Conservation (phyloP, 225 moss, liverwort and hornwort genomes). For the Marchantia polymorpha region DNA sequence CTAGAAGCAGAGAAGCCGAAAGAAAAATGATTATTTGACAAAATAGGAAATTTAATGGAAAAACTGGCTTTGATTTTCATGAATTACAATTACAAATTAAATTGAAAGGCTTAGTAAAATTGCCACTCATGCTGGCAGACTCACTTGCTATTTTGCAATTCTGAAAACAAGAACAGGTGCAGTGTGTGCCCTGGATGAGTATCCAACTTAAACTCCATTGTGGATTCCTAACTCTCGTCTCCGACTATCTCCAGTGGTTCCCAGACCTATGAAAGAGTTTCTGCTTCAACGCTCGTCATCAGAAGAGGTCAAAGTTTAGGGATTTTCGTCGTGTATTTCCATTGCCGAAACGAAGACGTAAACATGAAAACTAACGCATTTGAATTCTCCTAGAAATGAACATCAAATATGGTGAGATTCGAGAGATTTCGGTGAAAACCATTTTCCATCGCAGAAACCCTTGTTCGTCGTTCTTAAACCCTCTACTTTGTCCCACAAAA, state of each 20-base stretch:
- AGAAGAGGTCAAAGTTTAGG: no score
- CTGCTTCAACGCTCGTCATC: no score
- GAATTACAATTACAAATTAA: not conserved
- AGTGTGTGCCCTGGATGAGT: constrained; percentile 70
- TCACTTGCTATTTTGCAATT: constrained; percentile 79
- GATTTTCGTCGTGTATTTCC: no score
- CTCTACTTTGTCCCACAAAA: no score
- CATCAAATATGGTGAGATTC: no score
- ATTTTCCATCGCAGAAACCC: no score
- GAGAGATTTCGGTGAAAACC: no score
- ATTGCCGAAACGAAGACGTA: no score
- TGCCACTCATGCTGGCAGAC: not conserved
- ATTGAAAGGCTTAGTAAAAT: not conserved
- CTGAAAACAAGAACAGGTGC: constrained; percentile 66
- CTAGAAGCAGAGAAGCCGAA: not conserved
- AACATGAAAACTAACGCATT: no score
- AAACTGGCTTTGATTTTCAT: not conserved
- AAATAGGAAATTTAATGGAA: not conserved
- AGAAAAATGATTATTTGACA: not conserved
- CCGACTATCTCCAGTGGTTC: not conserved
- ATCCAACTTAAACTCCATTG: constrained; percentile 60
- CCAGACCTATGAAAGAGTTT: no score
- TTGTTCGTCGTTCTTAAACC: no score
- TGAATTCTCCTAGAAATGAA: no score
- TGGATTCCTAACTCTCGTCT: not conserved